A percentile compares a stretch with the other conserved stretches of the same genome.
These are phyloP conservation scores for Malassezia obtusa DNA, from an alignment of 1,284 basidiomycete species.

Conservation along the genomic window DNA sequence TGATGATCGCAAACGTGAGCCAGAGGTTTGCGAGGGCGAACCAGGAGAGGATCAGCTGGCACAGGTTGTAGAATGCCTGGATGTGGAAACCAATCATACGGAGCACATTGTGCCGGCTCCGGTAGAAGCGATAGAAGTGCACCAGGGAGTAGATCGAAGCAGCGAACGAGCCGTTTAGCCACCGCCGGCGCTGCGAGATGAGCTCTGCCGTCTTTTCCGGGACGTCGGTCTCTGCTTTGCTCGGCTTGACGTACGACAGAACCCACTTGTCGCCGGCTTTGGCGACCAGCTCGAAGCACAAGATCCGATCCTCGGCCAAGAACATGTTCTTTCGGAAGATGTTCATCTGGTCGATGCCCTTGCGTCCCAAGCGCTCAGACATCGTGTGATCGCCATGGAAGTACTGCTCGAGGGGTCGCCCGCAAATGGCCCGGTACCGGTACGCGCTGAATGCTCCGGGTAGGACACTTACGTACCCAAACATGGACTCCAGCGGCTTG, in stretches of 20 bases:
- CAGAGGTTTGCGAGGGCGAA: slow-evolving; percentile 83
- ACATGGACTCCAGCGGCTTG: slow-evolving; percentile 85
- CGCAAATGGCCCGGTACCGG: slow-evolving; percentile 78
- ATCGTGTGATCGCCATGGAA: slow-evolving; percentile 84
- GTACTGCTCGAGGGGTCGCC: slow-evolving; percentile 87
- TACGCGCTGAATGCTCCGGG: slow-evolving; percentile 96
- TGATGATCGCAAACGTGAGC: slow-evolving; percentile 92
- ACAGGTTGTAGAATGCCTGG: slow-evolving; percentile 80
- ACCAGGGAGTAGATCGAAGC: slow-evolving; percentile 80
- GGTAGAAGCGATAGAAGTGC: slow-evolving; percentile 85
- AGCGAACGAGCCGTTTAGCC: slow-evolving; percentile 96
- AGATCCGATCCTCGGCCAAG: slow-evolving; percentile 62
- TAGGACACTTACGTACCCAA: slow-evolving; percentile 80
- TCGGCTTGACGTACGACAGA: slow-evolving; percentile 84
- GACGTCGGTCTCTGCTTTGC: slow-evolving; percentile 88
- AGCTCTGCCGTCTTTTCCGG: slow-evolving; percentile 70
- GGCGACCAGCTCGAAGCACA: slow-evolving; percentile 92
- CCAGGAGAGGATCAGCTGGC: slow-evolving; percentile 86
- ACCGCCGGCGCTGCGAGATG: slow-evolving; percentile 81
- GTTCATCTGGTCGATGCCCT: slow-evolving; percentile 93
- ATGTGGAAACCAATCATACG: slow-evolving; percentile 90
- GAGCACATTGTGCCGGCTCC: slow-evolving; percentile 67
- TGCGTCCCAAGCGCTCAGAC: slow-evolving; percentile 78
- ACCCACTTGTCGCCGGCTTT: slow-evolving; percentile 77
- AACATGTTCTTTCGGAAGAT: slow-evolving; percentile 69